These are phyloP conservation scores for Salix suchowensis DNA, from an alignment of 345 rosid species.

Conservation along the genomic window DNA sequence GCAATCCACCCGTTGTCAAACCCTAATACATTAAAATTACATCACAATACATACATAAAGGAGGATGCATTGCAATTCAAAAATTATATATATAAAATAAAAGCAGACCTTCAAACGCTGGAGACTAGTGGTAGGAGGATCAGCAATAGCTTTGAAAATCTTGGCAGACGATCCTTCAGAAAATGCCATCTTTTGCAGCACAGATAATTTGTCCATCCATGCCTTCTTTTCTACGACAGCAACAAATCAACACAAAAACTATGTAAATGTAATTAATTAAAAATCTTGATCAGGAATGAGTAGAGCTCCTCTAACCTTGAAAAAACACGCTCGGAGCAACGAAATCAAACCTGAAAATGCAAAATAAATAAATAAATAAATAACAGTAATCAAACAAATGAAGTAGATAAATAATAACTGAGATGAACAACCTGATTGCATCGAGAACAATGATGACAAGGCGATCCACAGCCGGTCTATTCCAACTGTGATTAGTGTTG, in stretches of 20 bases:
- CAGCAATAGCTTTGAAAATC: slow-evolving; percentile 92
- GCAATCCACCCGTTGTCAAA: slow-evolving; percentile 88
- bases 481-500: slow-evolving; percentile 45
- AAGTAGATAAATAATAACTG: too few relatives aligned
- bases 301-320: slow-evolving; percentile 35
- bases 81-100: neutral
- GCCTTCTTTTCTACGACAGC: slow-evolving; percentile 49
- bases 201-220: slow-evolving; percentile 80
- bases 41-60: neutral
- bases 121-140: slow-evolving; percentile 94
- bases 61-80: neutral
- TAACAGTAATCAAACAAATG: neutral
- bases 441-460: slow-evolving; percentile 72
- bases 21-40: slow-evolving; percentile 42
- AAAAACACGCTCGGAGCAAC: slow-evolving; percentile 71
- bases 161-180: slow-evolving; percentile 53
- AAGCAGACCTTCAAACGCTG: slow-evolving; percentile 73
- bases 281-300: too few relatives aligned
- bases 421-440: slow-evolving; percentile 52
- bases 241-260: neutral
- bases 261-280: neutral
- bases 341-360: slow-evolving; percentile 59
- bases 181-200: slow-evolving; percentile 65
- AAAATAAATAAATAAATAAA: neutral
- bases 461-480: slow-evolving; percentile 62